Evolutionary conservation across 1,284 basidiomycete genomes (phyloP).

Genomic region (Cutaneotrichosporon cavernicola): DNA sequence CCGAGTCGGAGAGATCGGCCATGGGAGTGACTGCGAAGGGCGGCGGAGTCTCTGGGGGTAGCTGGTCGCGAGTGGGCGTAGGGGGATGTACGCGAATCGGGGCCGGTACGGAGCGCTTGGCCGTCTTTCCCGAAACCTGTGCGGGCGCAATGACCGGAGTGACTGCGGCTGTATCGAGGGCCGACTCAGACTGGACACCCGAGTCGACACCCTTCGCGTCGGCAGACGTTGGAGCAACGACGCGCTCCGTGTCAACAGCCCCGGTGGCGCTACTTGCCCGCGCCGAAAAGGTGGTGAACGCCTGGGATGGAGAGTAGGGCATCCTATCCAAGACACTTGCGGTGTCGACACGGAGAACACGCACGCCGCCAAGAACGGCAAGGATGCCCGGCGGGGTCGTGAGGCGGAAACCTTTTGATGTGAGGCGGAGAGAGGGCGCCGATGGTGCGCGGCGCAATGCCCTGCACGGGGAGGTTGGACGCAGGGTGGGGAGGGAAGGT

Average conservation of each 20-base stretch:
- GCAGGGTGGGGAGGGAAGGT: conserved; percentile 6
- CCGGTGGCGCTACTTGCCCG: conserved; percentile 5
- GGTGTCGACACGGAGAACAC: conserved; percentile 19
- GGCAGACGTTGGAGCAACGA: conserved; percentile 12
- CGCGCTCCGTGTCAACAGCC: conserved; percentile 19
- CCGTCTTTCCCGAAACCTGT: neutral
- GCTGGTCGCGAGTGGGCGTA: conserved; percentile 9
- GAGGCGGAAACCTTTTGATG: conserved; percentile 11
- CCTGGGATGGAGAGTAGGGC: conserved; percentile 17
- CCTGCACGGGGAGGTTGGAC: neutral
- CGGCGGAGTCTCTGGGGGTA: conserved; percentile 4
- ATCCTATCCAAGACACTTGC: conserved; percentile 14
- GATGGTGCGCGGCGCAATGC: conserved; percentile 7
- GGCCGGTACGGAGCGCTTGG: neutral
- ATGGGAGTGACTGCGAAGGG: neutral
- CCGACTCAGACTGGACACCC: conserved; percentile 15
- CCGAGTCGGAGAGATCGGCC: neutral
- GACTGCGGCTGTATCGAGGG: conserved; percentile 6
- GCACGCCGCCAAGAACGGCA: conserved; percentile 20
- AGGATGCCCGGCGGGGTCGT: conserved; percentile 14
- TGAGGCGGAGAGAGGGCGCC: neutral
- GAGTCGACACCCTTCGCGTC: neutral
- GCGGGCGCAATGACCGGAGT: conserved; percentile 4
- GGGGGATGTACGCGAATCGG: conserved; percentile 16
- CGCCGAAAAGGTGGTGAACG: conserved; percentile 7